These are phyloP conservation scores for Caloboletus firmus DNA, from an alignment of 1,284 basidiomycete genomes.

Conservation along the genomic window DNA sequence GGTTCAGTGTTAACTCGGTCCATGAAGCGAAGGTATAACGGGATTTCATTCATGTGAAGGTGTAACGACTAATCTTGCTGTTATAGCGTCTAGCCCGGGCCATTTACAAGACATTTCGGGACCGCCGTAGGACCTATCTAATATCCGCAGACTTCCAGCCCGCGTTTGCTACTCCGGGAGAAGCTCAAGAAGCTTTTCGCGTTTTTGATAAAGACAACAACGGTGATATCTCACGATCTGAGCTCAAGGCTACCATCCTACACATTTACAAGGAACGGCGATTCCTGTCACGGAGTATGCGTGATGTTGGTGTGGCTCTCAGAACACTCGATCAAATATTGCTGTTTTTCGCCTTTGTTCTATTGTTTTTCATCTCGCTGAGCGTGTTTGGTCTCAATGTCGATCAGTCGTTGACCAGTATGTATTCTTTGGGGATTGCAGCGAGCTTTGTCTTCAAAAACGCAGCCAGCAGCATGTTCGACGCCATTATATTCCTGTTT, in stretches of 20 bases:
- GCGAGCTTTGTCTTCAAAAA: slow-evolving; percentile 77
- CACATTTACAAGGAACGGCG: slow-evolving; percentile 77
- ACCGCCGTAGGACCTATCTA: slow-evolving; percentile 57
- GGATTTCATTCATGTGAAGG: slow-evolving; percentile 1
- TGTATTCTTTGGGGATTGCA: slow-evolving; percentile 67
- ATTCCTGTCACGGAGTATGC: slow-evolving; percentile 69
- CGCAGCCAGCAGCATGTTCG: slow-evolving; percentile 67
- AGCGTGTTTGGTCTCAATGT: slow-evolving; percentile 69
- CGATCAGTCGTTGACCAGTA: slow-evolving; percentile 59
- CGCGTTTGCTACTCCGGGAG: slow-evolving; percentile 58
- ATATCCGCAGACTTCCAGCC: slow-evolving; percentile 68
- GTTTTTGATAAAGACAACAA: slow-evolving; percentile 78
- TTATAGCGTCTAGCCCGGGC: slow-evolving; percentile 62
- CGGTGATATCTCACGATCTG: slow-evolving; percentile 74
- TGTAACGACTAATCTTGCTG: not conserved
- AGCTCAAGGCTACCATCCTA: slow-evolving; percentile 72
- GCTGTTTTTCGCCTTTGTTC: slow-evolving; percentile 57
- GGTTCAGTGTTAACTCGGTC: slow-evolving; percentile 52
- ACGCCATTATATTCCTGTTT: slow-evolving; percentile 77
- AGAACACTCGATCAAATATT: slow-evolving; percentile 62
- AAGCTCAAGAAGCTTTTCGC: slow-evolving; percentile 67
- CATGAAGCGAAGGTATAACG: slow-evolving; percentile 62
- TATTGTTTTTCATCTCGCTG: slow-evolving; percentile 72
- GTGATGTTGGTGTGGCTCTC: slow-evolving; percentile 66
- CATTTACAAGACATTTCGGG: slow-evolving; percentile 66